Evolutionary conservation across 495 filamentous ascomycete species (phyloP), one percentile per base, ranked within the genome.

Genomic region (Astrothelium macrocarpum): DNA sequence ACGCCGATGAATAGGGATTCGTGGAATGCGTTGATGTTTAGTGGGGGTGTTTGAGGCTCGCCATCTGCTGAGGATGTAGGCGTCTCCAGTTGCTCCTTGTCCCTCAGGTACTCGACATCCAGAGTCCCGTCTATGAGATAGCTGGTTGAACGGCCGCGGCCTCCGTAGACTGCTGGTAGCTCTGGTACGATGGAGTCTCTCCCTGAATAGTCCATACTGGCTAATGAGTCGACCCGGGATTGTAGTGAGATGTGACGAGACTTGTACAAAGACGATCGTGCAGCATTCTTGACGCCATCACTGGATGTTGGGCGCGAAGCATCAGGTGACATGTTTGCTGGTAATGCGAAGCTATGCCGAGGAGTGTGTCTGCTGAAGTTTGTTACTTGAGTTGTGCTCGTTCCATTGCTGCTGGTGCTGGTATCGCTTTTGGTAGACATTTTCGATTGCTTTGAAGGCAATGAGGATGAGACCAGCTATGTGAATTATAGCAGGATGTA

Each of bases 1-100:
- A 73, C 63, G 25, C 61, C 67, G 23, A 71, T 64, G 61, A 73
- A 71, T 56, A 73, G 36, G 14, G 67, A 60, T 59, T 71, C 70
- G 23, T 64, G 60, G 39, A 62, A 56, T 10, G 64, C 53, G 45
- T 64, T 26, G 58, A 28, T 59, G n/a, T 56, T 62, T 58, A n/a
- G 59, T 34, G 9, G 59, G 53, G 46, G 59, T 11, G 45, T 42
- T n/a, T 29, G 23, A 14, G 60, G 60, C 2, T 14, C 34, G 12
- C 14, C 25, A 16, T 26, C 45, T 16, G 25, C 20, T 32, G 65
- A 60, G 32, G 39, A 49, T 45, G 32, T 20, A 39, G 64, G 62
- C 1, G 49, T 28, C 31, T 14, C 39, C 32, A 62, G 32, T 34
- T 23, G 32, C 36, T 68, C 64, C 16, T 56, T 26, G 9, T 56